A percentile compares a stretch with the other conserved stretches of the same genome.
Evolutionary conservation across 371 early-diverging fungal genomes (phyloP).

Genomic region (Mucor ambiguus): DNA sequence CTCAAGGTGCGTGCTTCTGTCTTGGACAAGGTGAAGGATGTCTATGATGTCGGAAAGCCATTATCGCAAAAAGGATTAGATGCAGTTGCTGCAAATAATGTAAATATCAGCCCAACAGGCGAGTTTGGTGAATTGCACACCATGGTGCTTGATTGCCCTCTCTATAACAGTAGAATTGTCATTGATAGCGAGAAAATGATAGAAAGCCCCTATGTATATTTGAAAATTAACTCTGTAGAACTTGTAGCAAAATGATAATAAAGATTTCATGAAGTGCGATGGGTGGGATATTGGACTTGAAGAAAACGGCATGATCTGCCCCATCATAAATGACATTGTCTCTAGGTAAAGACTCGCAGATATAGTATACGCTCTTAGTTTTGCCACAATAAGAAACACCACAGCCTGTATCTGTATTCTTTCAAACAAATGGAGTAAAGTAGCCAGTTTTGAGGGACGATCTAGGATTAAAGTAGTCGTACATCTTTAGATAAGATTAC

Average conservation of each 20-base stretch:
- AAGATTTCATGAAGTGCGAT: neutral
- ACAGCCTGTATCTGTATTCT: slow-evolving; percentile 48
- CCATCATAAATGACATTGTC: slow-evolving; percentile 41
- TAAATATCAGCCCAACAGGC: slow-evolving; percentile 37
- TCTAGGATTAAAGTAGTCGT: slow-evolving; percentile 46
- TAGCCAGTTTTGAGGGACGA: slow-evolving; percentile 42
- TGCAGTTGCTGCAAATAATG: slow-evolving; percentile 2
- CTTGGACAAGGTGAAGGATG: slow-evolving; percentile 7
- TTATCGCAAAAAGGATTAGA: slow-evolving; percentile 8
- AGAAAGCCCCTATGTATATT: slow-evolving; percentile 45
- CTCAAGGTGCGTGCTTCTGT: slow-evolving; percentile 27
- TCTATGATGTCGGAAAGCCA: slow-evolving; percentile 27
- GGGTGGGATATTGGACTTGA: too few relatives aligned
- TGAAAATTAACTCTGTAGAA: slow-evolving; percentile 33
- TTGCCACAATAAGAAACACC: slow-evolving; percentile 42
- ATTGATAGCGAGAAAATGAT: slow-evolving; percentile 25
- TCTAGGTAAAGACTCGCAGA: slow-evolving; percentile 42
- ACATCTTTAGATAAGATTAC: too few relatives aligned
- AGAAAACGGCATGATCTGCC: neutral
- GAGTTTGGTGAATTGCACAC: slow-evolving; percentile 65
- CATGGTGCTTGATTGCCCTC: slow-evolving; percentile 56
- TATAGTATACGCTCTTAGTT: slow-evolving; percentile 32
- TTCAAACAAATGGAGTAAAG: slow-evolving; percentile 59
- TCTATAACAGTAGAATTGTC: slow-evolving; percentile 34
- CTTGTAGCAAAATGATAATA: slow-evolving; percentile 18